phyloP scores from a whole-genome alignment of 2,329 filamentous ascomycete genomes.

The Phyllosticta capitalensis region DNA sequence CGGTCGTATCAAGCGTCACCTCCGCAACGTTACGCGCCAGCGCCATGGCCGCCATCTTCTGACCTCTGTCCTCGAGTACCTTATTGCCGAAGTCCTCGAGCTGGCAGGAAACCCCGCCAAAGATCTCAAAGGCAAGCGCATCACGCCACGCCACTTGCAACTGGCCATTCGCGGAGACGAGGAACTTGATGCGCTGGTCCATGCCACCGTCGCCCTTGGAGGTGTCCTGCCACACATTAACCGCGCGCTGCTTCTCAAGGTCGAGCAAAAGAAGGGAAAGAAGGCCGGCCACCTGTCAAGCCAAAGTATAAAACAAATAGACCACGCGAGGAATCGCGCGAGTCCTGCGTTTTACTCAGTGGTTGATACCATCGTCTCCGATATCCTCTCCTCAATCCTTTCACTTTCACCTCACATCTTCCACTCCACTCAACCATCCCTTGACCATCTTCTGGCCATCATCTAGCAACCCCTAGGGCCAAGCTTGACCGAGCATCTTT shows the following conservation, averaged over 20 bases:
- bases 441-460: too few species aligned
- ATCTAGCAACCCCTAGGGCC: too few species aligned
- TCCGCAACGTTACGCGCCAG: constrained; percentile 98
- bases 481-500: too few species aligned
- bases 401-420: too few species aligned
- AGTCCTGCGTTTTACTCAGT: too few species aligned
- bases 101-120: constrained; percentile 97
- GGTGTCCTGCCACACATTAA: constrained; percentile 99
- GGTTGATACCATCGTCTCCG: too few species aligned
- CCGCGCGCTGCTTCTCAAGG: constrained; percentile 87
- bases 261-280: constrained; percentile 93
- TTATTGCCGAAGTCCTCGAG: constrained; percentile 96
- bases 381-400: too few species aligned
- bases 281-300: too few species aligned
- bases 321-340: too few species aligned
- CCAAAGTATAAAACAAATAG: too few species aligned
- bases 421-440: too few species aligned
- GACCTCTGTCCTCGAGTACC: constrained; percentile 93
- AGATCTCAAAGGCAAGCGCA: constrained; percentile 99
- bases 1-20: constrained; percentile 98
- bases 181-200: constrained; percentile 93
- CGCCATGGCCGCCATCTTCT: constrained; percentile 98
- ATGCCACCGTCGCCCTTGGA: constrained; percentile 95
- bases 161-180: constrained; percentile 97
- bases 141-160: constrained; percentile 94